Evolutionary conservation across 2,329 filamentous ascomycete species (phyloP).

Genomic region (Pyrenophora seminiperda): DNA sequence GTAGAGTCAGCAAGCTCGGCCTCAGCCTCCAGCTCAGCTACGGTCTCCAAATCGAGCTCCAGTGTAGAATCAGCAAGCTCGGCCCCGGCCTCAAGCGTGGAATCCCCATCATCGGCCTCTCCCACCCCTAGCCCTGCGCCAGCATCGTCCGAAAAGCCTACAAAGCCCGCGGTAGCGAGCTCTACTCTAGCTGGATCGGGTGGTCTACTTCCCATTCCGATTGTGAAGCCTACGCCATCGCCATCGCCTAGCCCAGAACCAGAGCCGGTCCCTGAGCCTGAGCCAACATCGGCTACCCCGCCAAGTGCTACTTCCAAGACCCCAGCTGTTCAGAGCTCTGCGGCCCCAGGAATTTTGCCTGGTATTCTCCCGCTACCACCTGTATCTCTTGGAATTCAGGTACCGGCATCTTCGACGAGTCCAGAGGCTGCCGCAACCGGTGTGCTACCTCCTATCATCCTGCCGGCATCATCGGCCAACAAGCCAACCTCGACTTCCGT

Average conservation of each 20-base stretch:
- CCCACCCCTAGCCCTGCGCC: slow-evolving; percentile 11
- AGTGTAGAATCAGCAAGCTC: not conserved
- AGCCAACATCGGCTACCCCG: slow-evolving; percentile 10
- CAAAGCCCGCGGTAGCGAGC: not conserved
- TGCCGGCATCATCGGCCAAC: slow-evolving; percentile 4
- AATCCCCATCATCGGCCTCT: not conserved
- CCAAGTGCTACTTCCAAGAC: too few relatives aligned
- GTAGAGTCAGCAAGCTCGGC: not conserved
- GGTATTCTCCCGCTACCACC: too few relatives aligned
- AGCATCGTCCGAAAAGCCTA: slow-evolving; percentile 1
- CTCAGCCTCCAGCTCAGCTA: slow-evolving; percentile 3
- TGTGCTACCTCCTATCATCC: slow-evolving; percentile 6
- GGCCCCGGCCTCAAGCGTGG: not conserved
- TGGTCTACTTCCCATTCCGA: slow-evolving; percentile 16
- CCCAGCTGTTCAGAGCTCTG: not conserved
- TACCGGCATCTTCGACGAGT: not conserved
- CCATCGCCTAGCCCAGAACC: too few relatives aligned
- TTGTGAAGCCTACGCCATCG: slow-evolving; percentile 22
- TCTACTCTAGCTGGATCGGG: slow-evolving; percentile 17
- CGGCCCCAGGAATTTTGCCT: not conserved
- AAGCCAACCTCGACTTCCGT: not conserved
- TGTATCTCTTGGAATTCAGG: too few relatives aligned
- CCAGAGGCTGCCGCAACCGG: slow-evolving; percentile 1
- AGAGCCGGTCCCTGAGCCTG: slow-evolving; percentile 4
- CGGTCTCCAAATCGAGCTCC: not conserved